Base-by-base conservation (phyloP, 148 eudicot genomes). In the Salicornia ramosissima region DNA sequence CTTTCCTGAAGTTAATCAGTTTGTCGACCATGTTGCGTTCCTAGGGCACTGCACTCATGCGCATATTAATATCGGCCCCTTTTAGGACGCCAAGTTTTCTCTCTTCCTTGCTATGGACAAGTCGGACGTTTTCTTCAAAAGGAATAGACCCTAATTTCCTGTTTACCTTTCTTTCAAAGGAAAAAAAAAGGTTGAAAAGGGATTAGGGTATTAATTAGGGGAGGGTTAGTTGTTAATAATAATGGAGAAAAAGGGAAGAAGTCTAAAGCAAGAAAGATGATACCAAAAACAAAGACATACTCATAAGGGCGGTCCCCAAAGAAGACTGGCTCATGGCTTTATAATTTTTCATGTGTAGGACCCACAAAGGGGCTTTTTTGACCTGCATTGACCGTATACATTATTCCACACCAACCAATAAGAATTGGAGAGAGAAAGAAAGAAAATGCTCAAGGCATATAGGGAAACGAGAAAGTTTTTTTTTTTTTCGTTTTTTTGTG, bases 381-480 rank as follows among this genome's bases (percentile, higher is more conserved):
- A 63, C 67, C 67, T 63, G 50, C 47, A 63, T 63, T 63, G 67
- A 63, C 67, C 67, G 67, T 63, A 63, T 63, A 63, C 67, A 40
- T 63, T 40, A 63, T 63, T 63, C 67, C 50, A 11, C 33, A 63
- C 21, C 50, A 63, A 63, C 67, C 50, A 63, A 63, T 42, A 13
- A 24, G 11, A 40, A 40, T 1, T 11, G 50, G 67, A 63, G 67
- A 24, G 67, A 42, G 50, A 40, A 21, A 36, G 40, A 36, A 36
- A 36, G 3, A 22, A 40, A 39, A 10, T 63, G 67, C 67, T 63
- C 49, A 63, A 63, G 49, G 43, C 21, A 63, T 63, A 63, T 63
- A 63, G 67, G 67, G 67, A 63, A 42, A n/a, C 3, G 67, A 63
- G 67, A 63, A 63, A 63, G 67, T 28, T 9, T 9, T 12, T 43